These are phyloP conservation scores for Neurospora cerealis DNA, from an alignment of 495 filamentous ascomycete species.

Conservation along the genomic window DNA sequence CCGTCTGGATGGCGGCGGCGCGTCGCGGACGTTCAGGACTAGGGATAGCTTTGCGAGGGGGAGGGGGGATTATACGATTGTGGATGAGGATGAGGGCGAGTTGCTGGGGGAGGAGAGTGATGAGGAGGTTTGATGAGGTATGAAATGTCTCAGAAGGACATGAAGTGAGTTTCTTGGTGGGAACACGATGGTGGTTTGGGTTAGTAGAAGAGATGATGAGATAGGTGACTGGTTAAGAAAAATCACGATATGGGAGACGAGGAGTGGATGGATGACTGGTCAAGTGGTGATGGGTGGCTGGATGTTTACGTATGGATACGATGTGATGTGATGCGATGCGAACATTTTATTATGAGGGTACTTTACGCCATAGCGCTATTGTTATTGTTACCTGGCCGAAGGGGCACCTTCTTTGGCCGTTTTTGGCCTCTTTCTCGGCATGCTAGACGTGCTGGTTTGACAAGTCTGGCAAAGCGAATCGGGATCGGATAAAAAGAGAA, in stretches of 20 bases:
- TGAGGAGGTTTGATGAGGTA: slow-evolving; percentile 61
- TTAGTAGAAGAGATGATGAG: not conserved
- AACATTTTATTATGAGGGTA: not conserved
- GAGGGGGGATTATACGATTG: slow-evolving; percentile 72
- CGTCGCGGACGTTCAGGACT: slow-evolving; percentile 60
- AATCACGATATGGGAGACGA: not conserved
- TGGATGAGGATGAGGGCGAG: slow-evolving; percentile 90
- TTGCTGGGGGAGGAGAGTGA: slow-evolving; percentile 87
- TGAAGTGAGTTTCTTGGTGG: not conserved
- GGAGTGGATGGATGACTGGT: not conserved
- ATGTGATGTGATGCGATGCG: not conserved
- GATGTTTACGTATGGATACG: not conserved
- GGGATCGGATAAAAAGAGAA: no score
- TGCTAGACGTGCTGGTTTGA: not conserved
- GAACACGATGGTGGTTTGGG: not conserved
- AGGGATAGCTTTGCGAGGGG: slow-evolving; percentile 77
- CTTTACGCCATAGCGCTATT: not conserved
- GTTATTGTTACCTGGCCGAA: not conserved
- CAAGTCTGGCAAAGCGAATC: no score
- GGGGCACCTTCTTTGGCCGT: not conserved
- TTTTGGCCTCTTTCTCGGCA: not conserved
- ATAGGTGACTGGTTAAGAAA: not conserved
- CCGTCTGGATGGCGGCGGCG: slow-evolving; percentile 35
- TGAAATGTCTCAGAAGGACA: not conserved
- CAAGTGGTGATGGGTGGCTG: not conserved